These are phyloP conservation scores for Alternaria gaisen DNA, from an alignment of 2,329 filamentous ascomycete genomes.

Conservation along the genomic window DNA sequence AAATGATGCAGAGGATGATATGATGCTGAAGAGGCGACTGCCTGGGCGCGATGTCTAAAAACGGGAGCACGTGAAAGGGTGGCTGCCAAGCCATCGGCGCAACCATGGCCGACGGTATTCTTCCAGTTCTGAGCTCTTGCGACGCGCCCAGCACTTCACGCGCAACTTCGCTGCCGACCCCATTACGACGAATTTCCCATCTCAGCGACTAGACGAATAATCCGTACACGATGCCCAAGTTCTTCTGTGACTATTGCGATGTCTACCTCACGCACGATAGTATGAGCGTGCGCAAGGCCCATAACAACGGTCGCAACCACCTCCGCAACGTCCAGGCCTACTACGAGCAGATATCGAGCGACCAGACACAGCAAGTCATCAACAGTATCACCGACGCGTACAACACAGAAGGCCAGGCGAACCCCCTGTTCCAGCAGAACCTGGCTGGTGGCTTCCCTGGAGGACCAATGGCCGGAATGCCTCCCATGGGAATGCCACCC, in stretches of 20 bases:
- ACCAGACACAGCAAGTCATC: conserved; percentile 98
- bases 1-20: neutral
- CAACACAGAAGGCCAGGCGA: conserved; percentile 90
- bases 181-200: neutral
- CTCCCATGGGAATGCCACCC: conserved; percentile 31
- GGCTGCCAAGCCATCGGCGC: conserved; percentile 29
- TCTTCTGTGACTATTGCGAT: conserved; percentile 90
- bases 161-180: conserved; percentile 6
- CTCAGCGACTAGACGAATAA: neutral
- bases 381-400: conserved; percentile 97
- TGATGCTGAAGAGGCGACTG: neutral
- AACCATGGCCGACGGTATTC: conserved; percentile 27
- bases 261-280: conserved; percentile 99
- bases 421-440: conserved; percentile 74
- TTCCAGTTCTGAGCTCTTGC: conserved; percentile 30
- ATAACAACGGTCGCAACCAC: conserved; percentile 96
- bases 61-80: neutral
- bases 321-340: conserved; percentile 97
- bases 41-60: too few species aligned
- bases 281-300: conserved; percentile 98
- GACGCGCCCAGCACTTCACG: conserved; percentile 23
- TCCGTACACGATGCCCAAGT: conserved; percentile 34
- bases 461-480: conserved; percentile 34
- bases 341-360: conserved; percentile 98
- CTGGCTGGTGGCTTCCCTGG: conserved; percentile 60